Evolutionary conservation across 2,329 filamentous ascomycete species (phyloP).

Genomic region (Trichophyton mentagrophytes): DNA sequence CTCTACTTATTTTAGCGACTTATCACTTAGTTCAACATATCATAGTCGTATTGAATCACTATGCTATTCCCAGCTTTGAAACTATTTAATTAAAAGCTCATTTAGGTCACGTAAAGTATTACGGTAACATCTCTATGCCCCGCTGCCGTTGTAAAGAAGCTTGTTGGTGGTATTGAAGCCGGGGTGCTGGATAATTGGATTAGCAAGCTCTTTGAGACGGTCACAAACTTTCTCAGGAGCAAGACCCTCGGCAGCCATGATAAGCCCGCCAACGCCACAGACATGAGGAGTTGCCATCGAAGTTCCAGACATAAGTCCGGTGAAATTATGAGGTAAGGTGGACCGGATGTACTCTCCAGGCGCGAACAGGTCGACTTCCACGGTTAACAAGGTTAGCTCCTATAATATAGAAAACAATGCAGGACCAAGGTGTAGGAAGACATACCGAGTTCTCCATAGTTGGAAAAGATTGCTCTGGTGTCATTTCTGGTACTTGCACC

Average conservation of each 20-base stretch:
- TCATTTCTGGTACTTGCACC: constrained; percentile 27
- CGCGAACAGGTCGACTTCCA: constrained; percentile 42
- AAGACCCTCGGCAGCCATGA: constrained; percentile 40
- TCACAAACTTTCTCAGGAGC: constrained; percentile 32
- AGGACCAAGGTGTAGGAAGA: not conserved
- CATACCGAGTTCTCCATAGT: constrained; percentile 27
- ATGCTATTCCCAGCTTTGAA: not conserved
- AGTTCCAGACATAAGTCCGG: constrained; percentile 32
- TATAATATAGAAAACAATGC: not conserved
- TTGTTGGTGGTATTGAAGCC: constrained; percentile 18
- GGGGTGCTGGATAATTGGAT: constrained; percentile 15
- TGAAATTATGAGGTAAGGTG: constrained; percentile 37
- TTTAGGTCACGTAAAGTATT: not conserved
- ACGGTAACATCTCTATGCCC: not conserved
- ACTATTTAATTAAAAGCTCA: not conserved
- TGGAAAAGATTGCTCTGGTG: constrained; percentile 28
- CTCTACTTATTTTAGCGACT: not conserved
- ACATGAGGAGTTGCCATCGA: constrained; percentile 34
- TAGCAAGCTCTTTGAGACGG: constrained; percentile 43
- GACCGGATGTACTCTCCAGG: constrained; percentile 42
- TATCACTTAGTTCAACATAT: not conserved
- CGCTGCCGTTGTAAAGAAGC: constrained; percentile 21
- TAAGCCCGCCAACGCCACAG: constrained; percentile 42
- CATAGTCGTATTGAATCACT: not conserved
- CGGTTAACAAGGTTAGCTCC: not conserved